These are phyloP conservation scores for Turritis glabra DNA, from an alignment of 345 rosid genomes.

Conservation along the genomic window DNA sequence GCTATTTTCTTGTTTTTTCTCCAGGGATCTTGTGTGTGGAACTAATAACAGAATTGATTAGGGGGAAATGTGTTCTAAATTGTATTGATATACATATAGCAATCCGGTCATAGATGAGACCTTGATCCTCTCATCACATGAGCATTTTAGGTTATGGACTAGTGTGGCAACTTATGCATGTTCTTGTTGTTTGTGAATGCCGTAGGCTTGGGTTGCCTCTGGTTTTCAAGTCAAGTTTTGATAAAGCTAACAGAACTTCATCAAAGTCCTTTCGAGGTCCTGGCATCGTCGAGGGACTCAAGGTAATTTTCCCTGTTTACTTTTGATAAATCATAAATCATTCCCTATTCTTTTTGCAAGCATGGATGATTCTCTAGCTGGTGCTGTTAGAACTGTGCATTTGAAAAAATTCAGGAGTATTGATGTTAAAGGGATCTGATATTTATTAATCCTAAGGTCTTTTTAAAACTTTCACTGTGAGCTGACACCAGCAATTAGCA, in stretches of 20 bases:
- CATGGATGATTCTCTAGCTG: not conserved
- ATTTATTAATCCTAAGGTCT: not conserved
- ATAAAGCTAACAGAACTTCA: constrained; percentile 90
- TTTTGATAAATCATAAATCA: not conserved
- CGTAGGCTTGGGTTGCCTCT: constrained; percentile 75
- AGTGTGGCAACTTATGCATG: not conserved
- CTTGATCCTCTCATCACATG: not conserved
- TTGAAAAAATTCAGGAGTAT: not conserved
- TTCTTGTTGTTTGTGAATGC: constrained; percentile 6
- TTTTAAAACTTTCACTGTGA: not conserved
- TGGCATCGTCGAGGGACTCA: constrained; percentile 79
- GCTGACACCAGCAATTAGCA: not conserved
- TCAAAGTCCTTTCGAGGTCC: constrained; percentile 93
- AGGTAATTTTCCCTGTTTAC: constrained; percentile 43
- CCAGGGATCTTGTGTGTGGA: not conserved
- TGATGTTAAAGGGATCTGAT: not conserved
- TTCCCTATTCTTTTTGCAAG: not conserved
- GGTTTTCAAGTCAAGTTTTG: constrained; percentile 93
- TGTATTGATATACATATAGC: not conserved
- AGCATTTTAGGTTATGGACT: not conserved
- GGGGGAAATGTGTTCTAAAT: not conserved
- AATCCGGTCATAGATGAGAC: not conserved
- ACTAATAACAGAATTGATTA: not conserved
- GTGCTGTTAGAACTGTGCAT: not conserved
- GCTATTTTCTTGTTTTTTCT: not conserved